Evolutionary conservation across 129 eudicot genomes (phyloP), one percentile per base, ranked within the genome.

Genomic region (Solidago caesia): DNA sequence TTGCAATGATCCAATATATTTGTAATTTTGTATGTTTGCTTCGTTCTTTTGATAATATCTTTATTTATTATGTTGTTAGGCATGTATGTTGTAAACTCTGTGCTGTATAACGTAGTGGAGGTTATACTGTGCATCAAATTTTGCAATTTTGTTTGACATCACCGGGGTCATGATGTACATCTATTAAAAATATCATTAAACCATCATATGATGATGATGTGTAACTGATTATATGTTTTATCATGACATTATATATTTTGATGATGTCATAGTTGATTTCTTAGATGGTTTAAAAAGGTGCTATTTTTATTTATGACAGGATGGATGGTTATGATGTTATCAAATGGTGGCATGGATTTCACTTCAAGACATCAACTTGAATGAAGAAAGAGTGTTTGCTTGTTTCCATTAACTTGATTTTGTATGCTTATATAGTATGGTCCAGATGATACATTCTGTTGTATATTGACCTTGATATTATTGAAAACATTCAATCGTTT

Each of bases 291-390:
- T 64, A 29, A 21, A 64, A 45, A 7, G 13, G 16, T 64, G 12
- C 14, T 15, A 5, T 29, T 41, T 63, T 64, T 5, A 64, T 6
- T 64, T 39, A 39, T 64, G 68, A 7, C 68, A 64, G 68, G 68
- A 64, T 56, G 61, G 61, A 56, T 29, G 39, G 25, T 64, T 44
- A 63, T 63, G 68, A 8, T 63, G 44, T 41, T 41, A 41, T 64
- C 8, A 41, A 64, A 64, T 41, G 68, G 39, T 64, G 26, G 47
- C 25, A 64, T 41, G 68, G 47, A 42, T 10, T 12, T 33, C 46
- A 63, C 42, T 13, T 5, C 67, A 27, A 63, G 46, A 12, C 15
- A 9, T 63, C 45, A 33, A 63, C 15, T 63, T 41, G 46, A 63
- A 39, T 7, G 16, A 61, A 10, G 45, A 63, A 33, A 6, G 47